phyloP scores from a whole-genome alignment of 2,329 filamentous ascomycete species.

The Ophiostoma piceae region DNA sequence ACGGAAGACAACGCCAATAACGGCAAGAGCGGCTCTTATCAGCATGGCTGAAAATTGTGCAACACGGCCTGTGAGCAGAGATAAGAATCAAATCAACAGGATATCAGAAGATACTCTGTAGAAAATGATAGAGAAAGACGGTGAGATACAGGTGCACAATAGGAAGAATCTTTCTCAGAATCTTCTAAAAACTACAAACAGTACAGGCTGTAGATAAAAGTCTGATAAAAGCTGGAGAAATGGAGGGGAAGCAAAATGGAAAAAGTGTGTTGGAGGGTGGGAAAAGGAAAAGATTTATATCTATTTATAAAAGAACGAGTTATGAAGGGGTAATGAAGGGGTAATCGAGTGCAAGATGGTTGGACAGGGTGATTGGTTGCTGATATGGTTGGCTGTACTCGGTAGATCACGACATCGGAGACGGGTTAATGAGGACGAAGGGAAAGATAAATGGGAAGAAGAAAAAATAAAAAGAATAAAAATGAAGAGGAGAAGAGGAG shows the following conservation, averaged over 20 bases:
- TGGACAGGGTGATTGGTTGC: not conserved
- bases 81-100: not conserved
- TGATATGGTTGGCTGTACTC: not conserved
- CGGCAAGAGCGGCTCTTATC: conserved; percentile 1
- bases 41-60: not conserved
- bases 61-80: not conserved
- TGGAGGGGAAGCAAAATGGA: not conserved
- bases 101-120: too few species aligned
- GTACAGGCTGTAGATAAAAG: not conserved
- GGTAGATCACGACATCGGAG: too few species aligned
- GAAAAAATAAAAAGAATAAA: not conserved
- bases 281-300: not conserved
- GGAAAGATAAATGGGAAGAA: too few species aligned
- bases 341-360: not conserved
- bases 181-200: not conserved
- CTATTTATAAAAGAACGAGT: not conserved
- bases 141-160: not conserved
- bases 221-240: not conserved
- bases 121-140: not conserved
- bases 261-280: not conserved
- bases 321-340: not conserved
- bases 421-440: too few species aligned
- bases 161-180: not conserved
- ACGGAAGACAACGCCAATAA: not conserved
- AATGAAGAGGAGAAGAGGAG: too few species aligned